Evolutionary conservation across 2,329 filamentous ascomycete genomes (phyloP).

Genomic region (Ceratocystis variospora): DNA sequence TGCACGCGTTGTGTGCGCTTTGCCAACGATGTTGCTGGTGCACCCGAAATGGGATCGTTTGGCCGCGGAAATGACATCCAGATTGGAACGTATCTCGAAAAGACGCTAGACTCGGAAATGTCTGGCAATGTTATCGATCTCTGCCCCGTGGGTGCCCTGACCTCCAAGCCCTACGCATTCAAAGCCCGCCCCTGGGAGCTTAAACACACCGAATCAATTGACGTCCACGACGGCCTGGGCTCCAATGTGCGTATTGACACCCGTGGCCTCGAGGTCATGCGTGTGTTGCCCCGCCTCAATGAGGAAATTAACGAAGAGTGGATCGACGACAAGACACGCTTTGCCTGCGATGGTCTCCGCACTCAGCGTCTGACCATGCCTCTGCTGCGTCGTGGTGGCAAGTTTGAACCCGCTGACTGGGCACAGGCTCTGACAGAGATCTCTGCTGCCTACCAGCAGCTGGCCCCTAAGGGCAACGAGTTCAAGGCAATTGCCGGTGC

Average conservation of each 20-base stretch:
- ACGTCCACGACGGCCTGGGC: conserved; percentile 82
- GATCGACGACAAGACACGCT: conserved; percentile 98
- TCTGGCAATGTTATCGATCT: conserved; percentile 97
- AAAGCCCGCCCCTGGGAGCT: conserved; percentile 93
- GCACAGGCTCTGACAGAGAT: conserved; percentile 89
- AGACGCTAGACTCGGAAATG: conserved; percentile 83
- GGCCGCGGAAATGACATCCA: conserved; percentile 95
- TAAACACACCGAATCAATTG: conserved; percentile 89
- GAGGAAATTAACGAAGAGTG: conserved; percentile 99
- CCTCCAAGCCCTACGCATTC: conserved; percentile 96
- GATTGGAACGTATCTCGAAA: conserved; percentile 94
- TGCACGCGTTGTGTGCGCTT: conserved; percentile 97
- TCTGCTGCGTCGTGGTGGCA: conserved; percentile 72
- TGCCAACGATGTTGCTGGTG: conserved; percentile 91
- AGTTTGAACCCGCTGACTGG: conserved; percentile 88
- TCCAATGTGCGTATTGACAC: conserved; percentile 92
- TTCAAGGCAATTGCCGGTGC: conserved; percentile 92
- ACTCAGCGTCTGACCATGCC: conserved; percentile 92
- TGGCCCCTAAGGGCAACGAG: conserved; percentile 77
- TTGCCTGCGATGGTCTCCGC: conserved; percentile 91
- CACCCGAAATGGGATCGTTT: conserved; percentile 84
- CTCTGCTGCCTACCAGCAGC: conserved; percentile 60
- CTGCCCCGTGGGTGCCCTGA: conserved; percentile 91
- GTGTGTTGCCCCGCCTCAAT: conserved; percentile 80
- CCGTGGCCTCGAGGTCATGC: conserved; percentile 90